Evolutionary conservation across 2,329 filamentous ascomycete genomes (phyloP).

Genomic region (Aspergillus chevalieri): DNA sequence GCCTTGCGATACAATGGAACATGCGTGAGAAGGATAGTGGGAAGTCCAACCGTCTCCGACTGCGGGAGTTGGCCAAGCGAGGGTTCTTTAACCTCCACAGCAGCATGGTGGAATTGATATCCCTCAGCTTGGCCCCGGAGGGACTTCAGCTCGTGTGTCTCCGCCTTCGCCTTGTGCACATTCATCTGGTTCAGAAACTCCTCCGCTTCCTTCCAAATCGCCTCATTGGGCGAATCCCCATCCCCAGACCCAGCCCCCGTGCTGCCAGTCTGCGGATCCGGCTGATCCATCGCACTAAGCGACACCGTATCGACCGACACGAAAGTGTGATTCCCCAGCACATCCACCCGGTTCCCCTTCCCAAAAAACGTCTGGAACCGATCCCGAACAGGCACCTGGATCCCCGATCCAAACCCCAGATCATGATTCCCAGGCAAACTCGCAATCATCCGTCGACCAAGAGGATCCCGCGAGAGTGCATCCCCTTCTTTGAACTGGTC

Average conservation of each 20-base stretch:
- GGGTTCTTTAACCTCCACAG: slow-evolving; percentile 54
- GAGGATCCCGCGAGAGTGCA: slow-evolving; percentile 51
- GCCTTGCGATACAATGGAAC: slow-evolving; percentile 79
- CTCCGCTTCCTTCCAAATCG: slow-evolving; percentile 68
- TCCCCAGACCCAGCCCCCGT: slow-evolving; percentile 42
- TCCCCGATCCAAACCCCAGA: slow-evolving; percentile 78
- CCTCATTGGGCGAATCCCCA: slow-evolving; percentile 46
- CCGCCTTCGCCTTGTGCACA: slow-evolving; percentile 59
- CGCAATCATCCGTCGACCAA: slow-evolving; percentile 70
- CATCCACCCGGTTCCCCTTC: slow-evolving; percentile 80
- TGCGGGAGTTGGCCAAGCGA: slow-evolving; percentile 15
- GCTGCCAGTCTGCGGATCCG: slow-evolving; percentile 44
- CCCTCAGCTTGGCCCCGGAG: slow-evolving; percentile 54
- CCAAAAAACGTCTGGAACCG: slow-evolving; percentile 87
- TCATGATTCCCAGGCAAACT: slow-evolving; percentile 94
- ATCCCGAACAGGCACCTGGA: slow-evolving; percentile 72
- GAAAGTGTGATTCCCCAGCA: slow-evolving; percentile 91
- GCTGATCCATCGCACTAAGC: slow-evolving; percentile 65
- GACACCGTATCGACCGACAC: slow-evolving; percentile 87
- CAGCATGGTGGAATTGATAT: slow-evolving; percentile 52
- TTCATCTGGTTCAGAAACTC: slow-evolving; percentile 68
- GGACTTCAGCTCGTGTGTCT: slow-evolving; percentile 61
- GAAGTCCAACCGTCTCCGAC: slow-evolving; percentile 54
- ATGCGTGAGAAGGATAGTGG: slow-evolving; percentile 83
- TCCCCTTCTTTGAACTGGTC: slow-evolving; percentile 59